A percentile compares a stretch with the other conserved stretches of the same genome.
These are phyloP conservation scores for Evansstolkia leycettana DNA, from an alignment of 495 filamentous ascomycete species.

Conservation along the genomic window DNA sequence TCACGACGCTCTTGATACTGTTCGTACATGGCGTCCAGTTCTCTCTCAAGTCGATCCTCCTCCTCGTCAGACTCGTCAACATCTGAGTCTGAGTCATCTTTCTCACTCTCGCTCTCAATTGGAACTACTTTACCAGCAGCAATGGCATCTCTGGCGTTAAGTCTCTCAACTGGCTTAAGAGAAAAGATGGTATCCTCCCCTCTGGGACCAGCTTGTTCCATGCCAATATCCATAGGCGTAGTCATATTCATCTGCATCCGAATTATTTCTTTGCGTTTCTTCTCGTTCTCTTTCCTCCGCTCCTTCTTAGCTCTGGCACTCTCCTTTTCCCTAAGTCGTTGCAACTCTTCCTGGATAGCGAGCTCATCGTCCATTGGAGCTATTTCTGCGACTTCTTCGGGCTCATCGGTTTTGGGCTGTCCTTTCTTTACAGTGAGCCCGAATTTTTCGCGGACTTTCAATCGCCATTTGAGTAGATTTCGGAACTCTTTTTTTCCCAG, in stretches of 20 bases:
- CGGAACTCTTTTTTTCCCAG: slow-evolving; percentile 93
- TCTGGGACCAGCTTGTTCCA: slow-evolving; percentile 70
- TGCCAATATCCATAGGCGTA: slow-evolving; percentile 87
- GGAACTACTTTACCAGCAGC: slow-evolving; percentile 65
- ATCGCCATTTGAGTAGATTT: slow-evolving; percentile 78
- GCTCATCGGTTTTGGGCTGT: slow-evolving; percentile 36
- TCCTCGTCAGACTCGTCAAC: slow-evolving; percentile 62
- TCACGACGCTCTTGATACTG: slow-evolving; percentile 71
- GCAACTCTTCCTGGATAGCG: slow-evolving; percentile 74
- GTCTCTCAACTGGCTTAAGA: slow-evolving; percentile 66
- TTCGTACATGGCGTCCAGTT: slow-evolving; percentile 78
- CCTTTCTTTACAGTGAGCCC: slow-evolving; percentile 64
- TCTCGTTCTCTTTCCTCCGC: slow-evolving; percentile 72
- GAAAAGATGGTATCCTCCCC: slow-evolving; percentile 75
- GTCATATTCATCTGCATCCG: slow-evolving; percentile 97
- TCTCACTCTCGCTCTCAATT: slow-evolving; percentile 41
- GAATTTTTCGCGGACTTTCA: slow-evolving; percentile 84
- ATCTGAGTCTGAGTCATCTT: slow-evolving; percentile 47
- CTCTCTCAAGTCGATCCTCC: slow-evolving; percentile 64
- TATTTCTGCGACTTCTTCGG: slow-evolving; percentile 66
- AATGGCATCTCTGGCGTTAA: slow-evolving; percentile 55
- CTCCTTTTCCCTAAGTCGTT: slow-evolving; percentile 68
- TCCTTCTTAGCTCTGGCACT: slow-evolving; percentile 63
- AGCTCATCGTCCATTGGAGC: slow-evolving; percentile 90
- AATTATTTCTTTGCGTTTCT: slow-evolving; percentile 78